Evolutionary conservation across 768 basidiomycete species (phyloP).

Genomic region (Lactarius psammicola): DNA sequence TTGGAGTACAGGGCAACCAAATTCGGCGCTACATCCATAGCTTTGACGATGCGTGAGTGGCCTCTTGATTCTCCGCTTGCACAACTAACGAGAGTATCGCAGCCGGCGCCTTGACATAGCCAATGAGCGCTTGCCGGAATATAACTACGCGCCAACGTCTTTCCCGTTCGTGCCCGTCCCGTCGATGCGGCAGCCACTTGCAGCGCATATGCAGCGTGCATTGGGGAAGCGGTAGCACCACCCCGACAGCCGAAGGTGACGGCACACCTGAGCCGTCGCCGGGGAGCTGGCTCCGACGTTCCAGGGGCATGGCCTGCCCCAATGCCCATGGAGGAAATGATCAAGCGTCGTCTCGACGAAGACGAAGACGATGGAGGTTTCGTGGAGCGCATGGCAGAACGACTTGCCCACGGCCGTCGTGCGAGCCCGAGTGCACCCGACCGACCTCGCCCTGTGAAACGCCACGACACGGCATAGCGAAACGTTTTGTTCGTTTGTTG

Average conservation of each 20-base stretch:
- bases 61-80: conserved; percentile 13
- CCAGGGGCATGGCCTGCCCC: conserved; percentile 35
- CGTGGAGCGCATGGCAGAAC: conserved; percentile 61
- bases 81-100: conserved; percentile 10
- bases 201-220: conserved; percentile 20
- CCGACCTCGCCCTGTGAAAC: conserved; percentile 55
- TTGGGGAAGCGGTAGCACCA: conserved; percentile 25
- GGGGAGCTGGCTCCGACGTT: conserved; percentile 36
- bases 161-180: conserved; percentile 57
- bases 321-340: conserved; percentile 59
- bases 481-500: neutral
- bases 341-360: conserved; percentile 60
- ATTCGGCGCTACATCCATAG: conserved; percentile 61
- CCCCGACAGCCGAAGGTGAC: conserved; percentile 24
- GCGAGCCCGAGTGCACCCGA: conserved; percentile 34
- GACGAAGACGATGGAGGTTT: conserved; percentile 48
- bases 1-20: conserved; percentile 60
- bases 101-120: conserved; percentile 70
- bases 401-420: conserved; percentile 53
- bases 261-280: conserved; percentile 18
- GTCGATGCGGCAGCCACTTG: conserved; percentile 50
- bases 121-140: conserved; percentile 73
- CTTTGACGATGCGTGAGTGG: conserved; percentile 74
- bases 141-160: conserved; percentile 38
- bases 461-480: conserved; percentile 55